Conservation (phyloP, 2,329 filamentous ascomycete species). For the Venturia carpophila region DNA sequence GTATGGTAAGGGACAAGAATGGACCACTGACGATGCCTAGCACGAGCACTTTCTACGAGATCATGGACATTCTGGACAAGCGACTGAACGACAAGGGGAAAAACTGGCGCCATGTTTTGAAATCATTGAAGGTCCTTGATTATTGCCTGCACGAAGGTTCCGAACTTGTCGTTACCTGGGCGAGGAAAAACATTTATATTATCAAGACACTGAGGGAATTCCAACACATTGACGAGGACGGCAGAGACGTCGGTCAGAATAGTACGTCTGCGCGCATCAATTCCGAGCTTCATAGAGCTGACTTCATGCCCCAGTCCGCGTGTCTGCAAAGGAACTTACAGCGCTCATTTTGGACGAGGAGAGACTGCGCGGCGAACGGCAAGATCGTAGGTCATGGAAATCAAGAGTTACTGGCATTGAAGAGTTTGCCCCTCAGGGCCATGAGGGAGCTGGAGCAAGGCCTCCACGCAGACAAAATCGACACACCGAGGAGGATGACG, state of each 20-base stretch:
- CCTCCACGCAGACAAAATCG: constrained; percentile 44
- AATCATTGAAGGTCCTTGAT: constrained; percentile 94
- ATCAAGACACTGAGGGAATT: constrained; percentile 98
- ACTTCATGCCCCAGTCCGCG: constrained; percentile 57
- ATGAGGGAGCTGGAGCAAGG: constrained; percentile 36
- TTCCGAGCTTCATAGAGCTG: background rate
- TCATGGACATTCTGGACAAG: constrained; percentile 99
- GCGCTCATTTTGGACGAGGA: constrained; percentile 90
- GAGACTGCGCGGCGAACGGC: constrained; percentile 78
- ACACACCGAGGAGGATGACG: constrained; percentile 64
- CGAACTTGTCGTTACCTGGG: constrained; percentile 94
- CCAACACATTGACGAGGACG: constrained; percentile 91
- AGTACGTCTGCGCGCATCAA: constrained; percentile 49
- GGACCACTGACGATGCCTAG: constrained; percentile 1
- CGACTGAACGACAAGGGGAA: constrained; percentile 98
- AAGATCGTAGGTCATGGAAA: constrained; percentile 92
- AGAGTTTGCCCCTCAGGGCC: constrained; percentile 52
- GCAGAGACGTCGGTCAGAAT: constrained; percentile 90
- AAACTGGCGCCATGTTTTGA: constrained; percentile 97
- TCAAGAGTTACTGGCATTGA: constrained; percentile 90
- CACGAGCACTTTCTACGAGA: constrained; percentile 96
- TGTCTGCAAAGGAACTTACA: constrained; percentile 93
- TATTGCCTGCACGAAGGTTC: constrained; percentile 97
- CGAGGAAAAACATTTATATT: constrained; percentile 94
- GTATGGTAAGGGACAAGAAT: background rate